These are phyloP conservation scores for Vachellia collinsii DNA, from an alignment of 306 rosid species.

Conservation along the genomic window DNA sequence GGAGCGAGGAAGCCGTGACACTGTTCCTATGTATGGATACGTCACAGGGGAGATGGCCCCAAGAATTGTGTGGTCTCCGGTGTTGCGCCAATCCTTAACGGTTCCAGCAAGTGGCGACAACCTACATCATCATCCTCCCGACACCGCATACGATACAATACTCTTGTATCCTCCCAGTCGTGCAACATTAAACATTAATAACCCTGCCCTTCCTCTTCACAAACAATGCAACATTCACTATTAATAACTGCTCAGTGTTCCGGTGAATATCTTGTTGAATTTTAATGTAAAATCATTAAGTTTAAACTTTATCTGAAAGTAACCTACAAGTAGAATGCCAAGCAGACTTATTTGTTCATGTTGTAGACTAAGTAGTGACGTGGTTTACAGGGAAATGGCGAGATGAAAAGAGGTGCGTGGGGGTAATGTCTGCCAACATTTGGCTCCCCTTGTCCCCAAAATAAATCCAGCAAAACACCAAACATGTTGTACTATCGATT, in stretches of 20 bases:
- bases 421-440: not conserved
- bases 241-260: too few species aligned
- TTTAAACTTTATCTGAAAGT: not conserved
- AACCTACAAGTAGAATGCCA: not conserved
- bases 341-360: not conserved
- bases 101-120: too few species aligned
- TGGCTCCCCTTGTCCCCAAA: not conserved
- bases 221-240: too few species aligned
- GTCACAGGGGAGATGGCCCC: not conserved
- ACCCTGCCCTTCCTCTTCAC: too few species aligned
- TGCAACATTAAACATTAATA: too few species aligned
- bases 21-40: too few species aligned
- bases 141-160: not conserved
- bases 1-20: too few species aligned
- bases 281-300: too few species aligned
- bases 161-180: not conserved
- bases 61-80: not conserved
- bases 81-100: not conserved
- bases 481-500: not conserved
- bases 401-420: not conserved
- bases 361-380: not conserved
- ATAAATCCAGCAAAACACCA: not conserved
- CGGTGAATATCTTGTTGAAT: too few species aligned
- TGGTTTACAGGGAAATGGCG: not conserved
- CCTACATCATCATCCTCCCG: too few species aligned